phyloP scores from a whole-genome alignment of 1,284 basidiomycete genomes.

The Trametes sp. region DNA sequence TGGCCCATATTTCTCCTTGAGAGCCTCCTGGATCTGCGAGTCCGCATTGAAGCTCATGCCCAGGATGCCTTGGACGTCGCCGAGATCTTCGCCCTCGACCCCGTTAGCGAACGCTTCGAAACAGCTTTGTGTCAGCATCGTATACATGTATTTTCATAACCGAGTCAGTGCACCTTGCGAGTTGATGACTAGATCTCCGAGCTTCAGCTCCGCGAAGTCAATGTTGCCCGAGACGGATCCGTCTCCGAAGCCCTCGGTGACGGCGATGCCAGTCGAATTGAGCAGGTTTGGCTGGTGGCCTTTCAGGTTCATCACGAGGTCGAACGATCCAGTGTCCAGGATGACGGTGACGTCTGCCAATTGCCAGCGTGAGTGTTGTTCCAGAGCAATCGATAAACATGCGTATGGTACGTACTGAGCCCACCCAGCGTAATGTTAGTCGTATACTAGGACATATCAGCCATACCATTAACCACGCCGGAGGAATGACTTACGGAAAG shows the following conservation, averaged over 20 bases:
- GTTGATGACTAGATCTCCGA: constrained; percentile 39
- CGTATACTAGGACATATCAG: constrained; percentile 10
- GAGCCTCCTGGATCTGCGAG: constrained; percentile 10
- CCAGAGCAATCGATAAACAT: no score
- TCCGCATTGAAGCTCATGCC: constrained; percentile 27
- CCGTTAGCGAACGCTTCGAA: constrained; percentile 40
- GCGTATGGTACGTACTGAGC: constrained; percentile 14
- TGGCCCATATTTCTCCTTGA: constrained; percentile 4
- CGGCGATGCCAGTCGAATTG: constrained; percentile 33
- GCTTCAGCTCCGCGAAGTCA: constrained; percentile 36
- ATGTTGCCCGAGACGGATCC: constrained; percentile 36
- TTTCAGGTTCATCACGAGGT: constrained; percentile 11
- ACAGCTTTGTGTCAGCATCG: not conserved
- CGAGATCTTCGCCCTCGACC: constrained; percentile 17
- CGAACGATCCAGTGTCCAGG: constrained; percentile 22
- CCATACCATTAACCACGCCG: no score
- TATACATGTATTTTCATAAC: not conserved
- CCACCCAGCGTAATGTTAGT: constrained; percentile 24
- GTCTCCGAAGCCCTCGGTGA: constrained; percentile 33
- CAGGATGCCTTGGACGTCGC: constrained; percentile 10
- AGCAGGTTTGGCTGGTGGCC: constrained; percentile 23
- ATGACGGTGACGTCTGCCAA: constrained; percentile 15
- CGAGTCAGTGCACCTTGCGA: constrained; percentile 36
- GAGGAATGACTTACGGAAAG: not conserved
- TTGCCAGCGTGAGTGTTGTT: not conserved